Base-by-base conservation (phyloP, 306 rosid species). In the Trifolium pratense region DNA sequence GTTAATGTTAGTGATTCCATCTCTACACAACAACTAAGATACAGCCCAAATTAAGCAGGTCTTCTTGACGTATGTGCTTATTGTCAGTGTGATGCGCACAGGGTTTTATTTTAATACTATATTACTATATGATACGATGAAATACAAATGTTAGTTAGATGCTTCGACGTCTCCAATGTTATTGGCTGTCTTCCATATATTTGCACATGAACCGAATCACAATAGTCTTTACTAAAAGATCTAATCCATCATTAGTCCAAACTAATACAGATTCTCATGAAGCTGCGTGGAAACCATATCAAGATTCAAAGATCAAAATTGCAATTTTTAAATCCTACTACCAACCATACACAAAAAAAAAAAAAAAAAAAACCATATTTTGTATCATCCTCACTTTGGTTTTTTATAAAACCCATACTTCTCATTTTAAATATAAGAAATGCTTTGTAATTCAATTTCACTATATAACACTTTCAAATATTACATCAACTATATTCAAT, bases 401-500 rank as follows among this genome's bases (percentile, higher is more conserved):
- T 32, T 32, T 32, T 32, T 32, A 32, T 32, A 32, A 32, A 32
- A 32, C 36, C 7, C 1, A 0, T 34, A 34, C 9, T 6, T 2
- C 37, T 34, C 8, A 31, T 31, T 31, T 31, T 31, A 21, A 21
- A 21, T 21, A 21, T 42, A 23, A 9, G 9, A 37, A 37, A 71
- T 40, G 12, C 67, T 71, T 25, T 4, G 6, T 43, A 72, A 26
- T 72, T 57, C 67, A 58, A 31, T 58, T 40, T 23, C 39, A 46
- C 53, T n/a, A 68, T 1, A 49, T 51, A 25, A 25, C 18, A 2
- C 72, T 65, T 65, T 31, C 0, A 59, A 58, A 26, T n/a, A 13
- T 32, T 5, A 74, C 16, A 21, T 13, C n/a, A 68, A 43, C 4
- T 60, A 74, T n/a, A 5, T 21, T 55, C 10, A 70, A 49, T 49